phyloP scores from a whole-genome alignment of 176 grass and related monocot genomes.

The Paspalum notatum region DNA sequence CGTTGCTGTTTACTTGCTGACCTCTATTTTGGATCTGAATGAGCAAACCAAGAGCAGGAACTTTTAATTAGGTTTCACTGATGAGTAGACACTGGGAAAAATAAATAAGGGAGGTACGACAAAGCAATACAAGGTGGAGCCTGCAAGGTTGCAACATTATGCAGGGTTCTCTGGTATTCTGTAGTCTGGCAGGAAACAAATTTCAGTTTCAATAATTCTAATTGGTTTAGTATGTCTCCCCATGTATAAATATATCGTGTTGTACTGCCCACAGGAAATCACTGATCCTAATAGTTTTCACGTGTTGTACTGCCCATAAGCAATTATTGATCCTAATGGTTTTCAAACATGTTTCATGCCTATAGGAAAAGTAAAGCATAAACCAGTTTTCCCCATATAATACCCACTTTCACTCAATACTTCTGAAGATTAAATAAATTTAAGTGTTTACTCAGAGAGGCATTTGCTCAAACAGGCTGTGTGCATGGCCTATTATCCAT shows the following conservation, averaged over 20 bases:
- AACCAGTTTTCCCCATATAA: not conserved
- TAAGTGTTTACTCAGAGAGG: not conserved
- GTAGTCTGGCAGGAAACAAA: not conserved
- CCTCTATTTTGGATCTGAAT: conserved; percentile 86
- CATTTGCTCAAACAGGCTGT: conserved; percentile 23
- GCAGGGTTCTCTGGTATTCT: not conserved
- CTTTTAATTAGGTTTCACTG: not conserved
- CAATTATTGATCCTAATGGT: not conserved
- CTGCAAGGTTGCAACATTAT: too few species aligned
- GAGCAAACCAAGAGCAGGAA: not conserved
- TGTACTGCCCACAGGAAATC: not conserved
- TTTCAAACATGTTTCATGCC: not conserved
- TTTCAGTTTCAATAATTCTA: not conserved
- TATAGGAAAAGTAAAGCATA: not conserved
- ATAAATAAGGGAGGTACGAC: not conserved
- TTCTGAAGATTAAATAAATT: not conserved
- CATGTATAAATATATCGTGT: not conserved
- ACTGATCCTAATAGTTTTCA: too few species aligned
- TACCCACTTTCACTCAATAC: not conserved
- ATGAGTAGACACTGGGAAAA: not conserved
- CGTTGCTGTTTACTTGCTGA: conserved; percentile 62
- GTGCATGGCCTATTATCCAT: not conserved
- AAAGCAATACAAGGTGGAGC: conserved; percentile 1
- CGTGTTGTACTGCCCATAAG: too few species aligned
- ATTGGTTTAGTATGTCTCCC: not conserved